Conservation (phyloP, 495 filamentous ascomycete species). For the Chaetomium cochliodes region DNA sequence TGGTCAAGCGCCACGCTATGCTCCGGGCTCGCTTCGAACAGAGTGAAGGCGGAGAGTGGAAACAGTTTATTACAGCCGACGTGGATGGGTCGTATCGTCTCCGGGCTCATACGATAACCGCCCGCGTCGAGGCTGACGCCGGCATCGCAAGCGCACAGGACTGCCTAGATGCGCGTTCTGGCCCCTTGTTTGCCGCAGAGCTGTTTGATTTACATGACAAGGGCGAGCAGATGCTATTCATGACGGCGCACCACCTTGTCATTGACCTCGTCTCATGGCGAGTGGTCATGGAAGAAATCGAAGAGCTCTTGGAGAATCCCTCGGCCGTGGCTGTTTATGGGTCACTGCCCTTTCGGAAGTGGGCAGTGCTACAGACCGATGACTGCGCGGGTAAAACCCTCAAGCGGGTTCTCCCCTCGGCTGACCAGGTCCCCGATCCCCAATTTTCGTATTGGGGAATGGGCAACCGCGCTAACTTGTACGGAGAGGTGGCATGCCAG, state of each 20-base stretch:
- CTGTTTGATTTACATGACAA: constrained; percentile 22
- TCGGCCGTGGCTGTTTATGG: neutral
- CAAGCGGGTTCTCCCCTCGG: constrained; percentile 4
- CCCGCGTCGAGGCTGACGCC: constrained; percentile 12
- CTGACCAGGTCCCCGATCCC: constrained; percentile 11
- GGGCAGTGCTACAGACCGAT: constrained; percentile 40
- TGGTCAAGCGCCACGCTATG: constrained; percentile 61
- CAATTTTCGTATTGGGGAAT: constrained; percentile 35
- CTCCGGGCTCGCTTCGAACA: constrained; percentile 55
- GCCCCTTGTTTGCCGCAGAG: constrained; percentile 39
- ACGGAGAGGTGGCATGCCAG: constrained; percentile 27
- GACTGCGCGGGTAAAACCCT: constrained; percentile 7
- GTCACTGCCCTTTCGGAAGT: constrained; percentile 54
- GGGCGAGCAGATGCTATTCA: constrained; percentile 44
- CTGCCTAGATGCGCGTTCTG: constrained; percentile 37
- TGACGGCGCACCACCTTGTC: constrained; percentile 59
- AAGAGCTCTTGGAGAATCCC: constrained; percentile 45
- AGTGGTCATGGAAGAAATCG: constrained; percentile 58
- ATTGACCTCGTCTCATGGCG: constrained; percentile 65
- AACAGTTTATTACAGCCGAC: constrained; percentile 27
- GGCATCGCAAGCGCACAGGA: constrained; percentile 25
- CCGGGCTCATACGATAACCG: constrained; percentile 13
- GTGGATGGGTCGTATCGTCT: constrained; percentile 24
- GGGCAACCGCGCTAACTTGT: constrained; percentile 32
- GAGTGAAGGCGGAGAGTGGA: constrained; percentile 24